Evolutionary conservation across 164 flowering plant genomes (phyloP).

Genomic region (Saururus chinensis): DNA sequence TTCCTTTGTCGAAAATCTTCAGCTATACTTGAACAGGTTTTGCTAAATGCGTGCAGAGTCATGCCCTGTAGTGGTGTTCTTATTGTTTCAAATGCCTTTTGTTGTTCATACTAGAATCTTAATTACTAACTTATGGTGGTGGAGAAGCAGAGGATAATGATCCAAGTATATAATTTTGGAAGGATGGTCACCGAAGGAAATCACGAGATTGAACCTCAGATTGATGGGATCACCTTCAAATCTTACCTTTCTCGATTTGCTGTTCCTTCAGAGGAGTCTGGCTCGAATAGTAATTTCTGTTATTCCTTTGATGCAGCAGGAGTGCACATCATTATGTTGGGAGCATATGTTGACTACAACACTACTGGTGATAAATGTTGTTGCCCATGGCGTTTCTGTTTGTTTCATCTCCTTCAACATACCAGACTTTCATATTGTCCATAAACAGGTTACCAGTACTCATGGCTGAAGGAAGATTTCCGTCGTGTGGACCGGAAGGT

Average conservation of each 20-base stretch:
- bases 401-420: not conserved
- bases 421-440: not conserved
- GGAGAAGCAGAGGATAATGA: not conserved
- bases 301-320: constrained; percentile 93
- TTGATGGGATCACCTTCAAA: constrained; percentile 46
- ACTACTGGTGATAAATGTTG: constrained; percentile 35
- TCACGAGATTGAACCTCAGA: constrained; percentile 94
- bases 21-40: not conserved
- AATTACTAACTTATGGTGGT: too few species aligned
- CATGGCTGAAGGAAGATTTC: constrained; percentile 68
- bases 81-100: too few species aligned
- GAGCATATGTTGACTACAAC: constrained; percentile 80
- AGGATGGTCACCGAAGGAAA: constrained; percentile 89
- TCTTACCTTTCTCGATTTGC: constrained; percentile 65
- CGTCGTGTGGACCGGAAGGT: constrained; percentile 32
- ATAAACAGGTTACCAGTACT: constrained; percentile 47
- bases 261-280: constrained; percentile 69
- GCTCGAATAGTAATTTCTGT: constrained; percentile 60
- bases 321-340: constrained; percentile 77
- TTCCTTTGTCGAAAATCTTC: not conserved
- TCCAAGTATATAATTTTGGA: too few species aligned
- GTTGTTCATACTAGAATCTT: too few species aligned
- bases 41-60: too few species aligned
- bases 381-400: not conserved
- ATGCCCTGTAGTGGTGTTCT: too few species aligned